Percentiles rank a stretch among this genome's conserved stretches.
These are phyloP conservation scores for Ophiostoma quercus DNA, from an alignment of 2,329 filamentous ascomycete genomes.

Conservation along the genomic window DNA sequence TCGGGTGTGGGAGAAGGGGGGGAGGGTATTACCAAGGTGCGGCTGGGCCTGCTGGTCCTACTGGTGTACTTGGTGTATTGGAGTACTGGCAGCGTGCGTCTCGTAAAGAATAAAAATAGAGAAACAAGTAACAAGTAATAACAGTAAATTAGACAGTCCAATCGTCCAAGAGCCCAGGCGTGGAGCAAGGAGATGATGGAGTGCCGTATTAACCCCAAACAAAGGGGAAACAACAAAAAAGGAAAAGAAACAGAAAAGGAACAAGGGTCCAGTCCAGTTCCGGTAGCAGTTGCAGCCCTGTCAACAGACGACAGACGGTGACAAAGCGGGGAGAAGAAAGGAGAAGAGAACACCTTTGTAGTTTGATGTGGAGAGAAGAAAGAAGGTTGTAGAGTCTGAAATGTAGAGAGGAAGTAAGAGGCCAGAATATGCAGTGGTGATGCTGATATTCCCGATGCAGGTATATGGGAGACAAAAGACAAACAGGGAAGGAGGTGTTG, in stretches of 20 bases:
- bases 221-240: not conserved
- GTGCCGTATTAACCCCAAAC: not conserved
- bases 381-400: not conserved
- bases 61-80: not conserved
- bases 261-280: constrained; percentile 13
- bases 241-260: not conserved
- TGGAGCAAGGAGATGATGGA: constrained; percentile 2
- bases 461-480: constrained; percentile 14
- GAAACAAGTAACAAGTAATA: not conserved
- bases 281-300: constrained; percentile 15
- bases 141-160: not conserved
- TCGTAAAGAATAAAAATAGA: constrained; percentile 13
- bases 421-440: not conserved
- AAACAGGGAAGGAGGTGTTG: constrained; percentile 11
- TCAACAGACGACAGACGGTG: constrained; percentile 7
- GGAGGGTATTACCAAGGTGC: constrained; percentile 19
- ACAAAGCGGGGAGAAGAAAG: constrained; percentile 2
- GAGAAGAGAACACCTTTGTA: not conserved
- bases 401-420: constrained; percentile 6
- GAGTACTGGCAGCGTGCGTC: not conserved
- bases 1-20: constrained; percentile 14
- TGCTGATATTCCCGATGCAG: constrained; percentile 11
- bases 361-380: not conserved
- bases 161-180: not conserved
- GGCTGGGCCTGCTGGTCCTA: constrained; percentile 17